Base-by-base conservation (phyloP, 768 basidiomycete genomes). In the Leucosporidium scottii region DNA sequence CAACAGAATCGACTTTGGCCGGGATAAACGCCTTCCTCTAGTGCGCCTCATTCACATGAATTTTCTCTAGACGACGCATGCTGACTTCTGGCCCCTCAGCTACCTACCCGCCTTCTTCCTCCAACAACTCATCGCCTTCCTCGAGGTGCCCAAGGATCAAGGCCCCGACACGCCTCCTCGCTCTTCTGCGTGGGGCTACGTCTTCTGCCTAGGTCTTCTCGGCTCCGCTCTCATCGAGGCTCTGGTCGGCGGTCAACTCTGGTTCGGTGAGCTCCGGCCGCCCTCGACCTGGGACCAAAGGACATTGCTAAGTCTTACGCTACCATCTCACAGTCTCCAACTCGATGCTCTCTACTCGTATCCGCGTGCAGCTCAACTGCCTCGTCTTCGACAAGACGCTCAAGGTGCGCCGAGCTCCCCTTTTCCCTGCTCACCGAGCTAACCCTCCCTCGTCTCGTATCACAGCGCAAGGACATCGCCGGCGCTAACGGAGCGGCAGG, bases 31-130 rank as follows among this genome's bases (percentile, higher is more conserved):
- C 65, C 28, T 56, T 64, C 18, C 65, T 72, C 18, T 72, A 71
- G 61, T 62, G 15, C 23, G 61, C 39, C 20, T n/a, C 31, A 30
- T 1, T 34, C 12, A 7, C 39, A 5, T 44, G 39, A 8, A 23
- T 7, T 47, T 31, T 10, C n/a, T 15, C 5, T 4, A 25, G 10
- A 21, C 12, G 44, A n/a, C 3, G 13, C n/a, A n/a, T 2, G 28
- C 47, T 60, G 28, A 60, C 47, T 27, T 27, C 10, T 21, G 4
- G 3, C 20, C 7, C 4, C 27, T 8, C 49, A 62, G 53, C 72
- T 76, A 76, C 66, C 64, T 68, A 28, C 74, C 74, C 9, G 75
- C 75, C 13, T 74, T 72, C 66, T 74, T 76, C 69, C 72, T 76
- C n/a, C 68, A 74, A 25, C 59, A 53, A 3, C 54, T 76, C 61